A percentile compares a stretch with the other conserved stretches of the same genome.
Conservation (phyloP, 2,329 filamentous ascomycete genomes). For the Elsinoe ampelina region DNA sequence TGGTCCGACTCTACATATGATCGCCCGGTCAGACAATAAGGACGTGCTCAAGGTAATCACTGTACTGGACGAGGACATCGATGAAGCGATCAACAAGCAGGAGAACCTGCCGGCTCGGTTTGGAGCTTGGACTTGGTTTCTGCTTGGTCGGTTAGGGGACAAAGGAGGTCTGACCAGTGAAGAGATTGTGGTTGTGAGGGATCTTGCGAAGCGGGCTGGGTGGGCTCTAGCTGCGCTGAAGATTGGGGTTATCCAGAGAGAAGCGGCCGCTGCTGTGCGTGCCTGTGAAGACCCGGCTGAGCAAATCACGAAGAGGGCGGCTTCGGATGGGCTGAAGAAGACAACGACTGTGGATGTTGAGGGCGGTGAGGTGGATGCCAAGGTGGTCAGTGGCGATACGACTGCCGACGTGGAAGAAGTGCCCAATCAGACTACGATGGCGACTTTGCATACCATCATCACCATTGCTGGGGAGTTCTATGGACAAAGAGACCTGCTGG, state of each 20-base stretch:
- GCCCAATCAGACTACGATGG: constrained; percentile 35
- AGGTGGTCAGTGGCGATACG: background rate
- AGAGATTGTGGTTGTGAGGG: constrained; percentile 66
- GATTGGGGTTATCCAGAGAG: background rate
- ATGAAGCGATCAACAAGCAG: background rate
- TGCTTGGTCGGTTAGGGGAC: constrained; percentile 58
- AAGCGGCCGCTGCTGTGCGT: constrained; percentile 9
- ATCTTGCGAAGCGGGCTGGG: constrained; percentile 69
- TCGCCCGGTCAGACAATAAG: background rate
- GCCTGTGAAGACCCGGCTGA: background rate
- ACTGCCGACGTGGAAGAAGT: constrained; percentile 14
- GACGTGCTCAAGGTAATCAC: background rate
- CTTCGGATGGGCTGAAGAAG: background rate
- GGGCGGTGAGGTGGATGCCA: background rate
- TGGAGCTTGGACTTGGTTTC: constrained; percentile 76
- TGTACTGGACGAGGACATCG: constrained; percentile 8
- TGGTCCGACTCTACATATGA: background rate
- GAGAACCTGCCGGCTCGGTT: constrained; percentile 51
- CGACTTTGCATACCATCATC: constrained; percentile 86
- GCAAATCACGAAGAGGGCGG: background rate
- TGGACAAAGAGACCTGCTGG: constrained; percentile 76
- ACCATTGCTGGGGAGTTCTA: constrained; percentile 82
- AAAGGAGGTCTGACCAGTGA: constrained; percentile 64
- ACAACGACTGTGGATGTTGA: background rate
- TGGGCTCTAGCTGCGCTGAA: constrained; percentile 32